These are phyloP conservation scores for Coffea eugenioides DNA, from an alignment of 257 asterid genomes.

Conservation along the genomic window DNA sequence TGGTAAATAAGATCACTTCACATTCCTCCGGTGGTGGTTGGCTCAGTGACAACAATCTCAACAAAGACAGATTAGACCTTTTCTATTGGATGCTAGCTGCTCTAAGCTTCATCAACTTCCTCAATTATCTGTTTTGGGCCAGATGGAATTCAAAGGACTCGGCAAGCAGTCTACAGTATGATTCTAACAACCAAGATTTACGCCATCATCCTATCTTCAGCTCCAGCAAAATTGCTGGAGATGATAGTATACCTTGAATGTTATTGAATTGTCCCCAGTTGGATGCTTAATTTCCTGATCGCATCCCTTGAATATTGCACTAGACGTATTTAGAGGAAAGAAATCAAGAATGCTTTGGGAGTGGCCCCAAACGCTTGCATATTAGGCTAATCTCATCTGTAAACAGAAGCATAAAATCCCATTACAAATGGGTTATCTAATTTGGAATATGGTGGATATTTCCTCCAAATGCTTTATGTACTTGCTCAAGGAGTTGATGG, in stretches of 20 bases:
- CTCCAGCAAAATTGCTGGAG: conserved; percentile 45
- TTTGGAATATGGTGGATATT: neutral
- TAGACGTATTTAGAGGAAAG: neutral
- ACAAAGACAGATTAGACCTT: conserved; percentile 71
- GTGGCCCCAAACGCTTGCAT: neutral
- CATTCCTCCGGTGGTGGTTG: conserved; percentile 46
- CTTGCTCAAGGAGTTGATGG: neutral
- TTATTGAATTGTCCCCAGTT: neutral
- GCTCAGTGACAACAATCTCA: conserved; percentile 61
- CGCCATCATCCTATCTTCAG: neutral
- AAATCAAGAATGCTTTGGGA: neutral
- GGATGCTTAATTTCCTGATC: neutral
- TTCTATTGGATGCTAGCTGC: conserved; percentile 73
- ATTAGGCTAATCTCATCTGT: conserved; percentile 7
- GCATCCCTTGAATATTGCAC: neutral
- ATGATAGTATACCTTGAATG: conserved; percentile 30
- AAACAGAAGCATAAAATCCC: conserved; percentile 4
- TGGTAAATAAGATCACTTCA: conserved; percentile 61
- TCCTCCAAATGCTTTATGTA: neutral
- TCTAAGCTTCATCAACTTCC: conserved; percentile 67
- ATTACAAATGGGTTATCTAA: conserved; percentile 2
- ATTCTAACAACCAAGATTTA: conserved; percentile 18
- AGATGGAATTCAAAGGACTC: conserved; percentile 44
- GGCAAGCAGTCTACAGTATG: conserved; percentile 1
- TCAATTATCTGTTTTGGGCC: conserved; percentile 80